A percentile compares a stretch with the other conserved stretches of the same genome.
phyloP scores from a whole-genome alignment of 164 flowering plant species.

The Kingdonia uniflora region DNA sequence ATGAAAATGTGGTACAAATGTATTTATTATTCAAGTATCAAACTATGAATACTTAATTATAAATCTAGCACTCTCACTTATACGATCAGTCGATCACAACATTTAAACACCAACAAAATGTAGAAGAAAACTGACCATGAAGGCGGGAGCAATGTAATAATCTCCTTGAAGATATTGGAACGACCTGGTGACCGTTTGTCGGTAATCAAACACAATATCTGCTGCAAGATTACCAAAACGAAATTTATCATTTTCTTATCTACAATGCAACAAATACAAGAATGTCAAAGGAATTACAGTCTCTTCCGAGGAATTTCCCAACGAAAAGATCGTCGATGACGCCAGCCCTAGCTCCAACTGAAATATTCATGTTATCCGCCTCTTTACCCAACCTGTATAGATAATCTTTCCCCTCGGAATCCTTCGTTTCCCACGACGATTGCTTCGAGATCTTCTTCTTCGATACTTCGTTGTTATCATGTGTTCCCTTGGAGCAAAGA shows the following conservation, averaged over 20 bases:
- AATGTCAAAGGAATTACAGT: conserved; percentile 36
- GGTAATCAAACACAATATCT: conserved; percentile 92
- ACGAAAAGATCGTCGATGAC: conserved; percentile 75
- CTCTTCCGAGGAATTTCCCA: conserved; percentile 82
- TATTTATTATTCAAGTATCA: too few species aligned
- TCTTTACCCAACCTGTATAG: conserved; percentile 75
- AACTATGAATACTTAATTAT: too few species aligned
- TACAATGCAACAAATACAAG: neutral
- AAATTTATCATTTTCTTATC: too few species aligned
- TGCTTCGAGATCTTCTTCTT: conserved; percentile 53
- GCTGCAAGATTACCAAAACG: conserved; percentile 32
- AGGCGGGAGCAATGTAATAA: conserved; percentile 82
- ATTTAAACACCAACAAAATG: too few species aligned
- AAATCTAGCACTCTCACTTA: too few species aligned
- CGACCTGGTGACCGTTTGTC: conserved; percentile 84
- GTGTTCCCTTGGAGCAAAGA: conserved; percentile 7
- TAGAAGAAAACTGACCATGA: conserved; percentile 46
- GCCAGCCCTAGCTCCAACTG: conserved; percentile 84
- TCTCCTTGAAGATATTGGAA: conserved; percentile 89
- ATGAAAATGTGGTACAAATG: too few species aligned
- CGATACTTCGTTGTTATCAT: neutral
- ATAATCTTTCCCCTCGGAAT: conserved; percentile 69
- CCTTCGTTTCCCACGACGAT: conserved; percentile 90
- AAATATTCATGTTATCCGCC: conserved; percentile 77
- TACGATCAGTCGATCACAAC: too few species aligned